phyloP scores from a whole-genome alignment of 345 rosid species.

The Pistacia integerrima region DNA sequence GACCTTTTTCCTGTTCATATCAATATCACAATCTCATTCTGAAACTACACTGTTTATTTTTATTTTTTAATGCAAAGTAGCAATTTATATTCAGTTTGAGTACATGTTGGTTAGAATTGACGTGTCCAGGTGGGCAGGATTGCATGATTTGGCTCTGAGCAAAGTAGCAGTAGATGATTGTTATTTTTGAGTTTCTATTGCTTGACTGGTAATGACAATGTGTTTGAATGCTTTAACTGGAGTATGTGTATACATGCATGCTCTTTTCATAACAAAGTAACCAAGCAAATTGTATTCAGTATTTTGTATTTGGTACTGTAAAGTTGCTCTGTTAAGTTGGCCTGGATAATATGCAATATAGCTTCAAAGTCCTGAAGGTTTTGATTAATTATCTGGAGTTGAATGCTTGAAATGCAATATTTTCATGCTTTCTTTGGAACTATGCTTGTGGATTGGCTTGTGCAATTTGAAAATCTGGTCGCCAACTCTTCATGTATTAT shows the following conservation, averaged over 20 bases:
- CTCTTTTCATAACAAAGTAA: too few relatives aligned
- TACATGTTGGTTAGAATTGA: neutral
- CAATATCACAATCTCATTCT: neutral
- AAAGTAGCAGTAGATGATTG: neutral
- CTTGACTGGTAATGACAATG: neutral
- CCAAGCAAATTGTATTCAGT: too few relatives aligned
- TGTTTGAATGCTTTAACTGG: neutral
- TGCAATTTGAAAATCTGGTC: too few relatives aligned
- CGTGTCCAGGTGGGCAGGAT: neutral
- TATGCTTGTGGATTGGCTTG: neutral
- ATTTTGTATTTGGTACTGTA: too few relatives aligned
- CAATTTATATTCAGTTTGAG: slow-evolving; percentile 2
- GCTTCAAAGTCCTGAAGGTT: neutral
- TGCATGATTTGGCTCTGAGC: neutral
- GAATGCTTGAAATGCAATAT: neutral
- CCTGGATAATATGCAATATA: neutral
- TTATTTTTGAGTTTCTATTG: neutral
- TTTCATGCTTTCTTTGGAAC: neutral
- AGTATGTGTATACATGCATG: neutral
- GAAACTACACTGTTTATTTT: neutral
- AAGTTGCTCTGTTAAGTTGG: neutral
- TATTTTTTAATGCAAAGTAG: neutral
- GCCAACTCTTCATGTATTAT: too few relatives aligned
- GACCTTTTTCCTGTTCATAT: slow-evolving; percentile 1
- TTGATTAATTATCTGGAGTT: neutral